Percentiles rank a stretch among this genome's conserved stretches.
Conservation (phyloP, 2,329 filamentous ascomycete genomes). For the Aspergillus sp. region DNA sequence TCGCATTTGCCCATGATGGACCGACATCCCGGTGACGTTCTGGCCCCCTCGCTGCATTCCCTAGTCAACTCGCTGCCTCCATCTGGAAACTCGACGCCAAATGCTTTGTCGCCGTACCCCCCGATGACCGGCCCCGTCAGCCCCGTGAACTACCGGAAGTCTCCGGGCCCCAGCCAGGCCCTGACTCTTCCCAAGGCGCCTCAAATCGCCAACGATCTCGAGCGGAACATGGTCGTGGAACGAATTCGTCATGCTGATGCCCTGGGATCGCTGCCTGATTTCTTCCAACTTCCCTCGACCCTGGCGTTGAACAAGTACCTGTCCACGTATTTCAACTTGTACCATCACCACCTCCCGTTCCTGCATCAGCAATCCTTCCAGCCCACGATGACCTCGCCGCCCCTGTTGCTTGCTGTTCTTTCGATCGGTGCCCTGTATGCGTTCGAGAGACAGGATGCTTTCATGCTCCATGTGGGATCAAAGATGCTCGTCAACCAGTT, state of each 20-base stretch:
- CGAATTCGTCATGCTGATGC: constrained; percentile 79
- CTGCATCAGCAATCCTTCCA: constrained; percentile 89
- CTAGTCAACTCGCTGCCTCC: constrained; percentile 70
- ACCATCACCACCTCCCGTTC: constrained; percentile 96
- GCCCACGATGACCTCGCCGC: constrained; percentile 73
- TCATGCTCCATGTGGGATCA: constrained; percentile 94
- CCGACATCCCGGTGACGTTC: constrained; percentile 58
- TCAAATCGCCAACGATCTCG: constrained; percentile 78
- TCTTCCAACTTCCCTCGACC: constrained; percentile 81
- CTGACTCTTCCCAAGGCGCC: constrained; percentile 68
- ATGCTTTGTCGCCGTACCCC: constrained; percentile 70
- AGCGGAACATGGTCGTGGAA: constrained; percentile 79
- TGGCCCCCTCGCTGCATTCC: constrained; percentile 66
- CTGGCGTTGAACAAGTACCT: constrained; percentile 85
- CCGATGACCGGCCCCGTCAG: constrained; percentile 66
- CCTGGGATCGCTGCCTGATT: constrained; percentile 79
- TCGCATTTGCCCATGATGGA: constrained; percentile 68
- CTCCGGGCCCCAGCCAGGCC: constrained; percentile 65
- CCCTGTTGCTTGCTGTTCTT: constrained; percentile 81
- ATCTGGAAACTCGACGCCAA: constrained; percentile 67
- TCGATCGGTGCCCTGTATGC: constrained; percentile 96
- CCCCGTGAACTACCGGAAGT: constrained; percentile 66
- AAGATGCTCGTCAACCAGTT: constrained; percentile 98
- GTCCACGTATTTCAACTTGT: constrained; percentile 93
- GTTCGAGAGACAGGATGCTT: constrained; percentile 95